Base-by-base conservation (phyloP, 2,329 filamentous ascomycete genomes). In the Calonectria honghensis region DNA sequence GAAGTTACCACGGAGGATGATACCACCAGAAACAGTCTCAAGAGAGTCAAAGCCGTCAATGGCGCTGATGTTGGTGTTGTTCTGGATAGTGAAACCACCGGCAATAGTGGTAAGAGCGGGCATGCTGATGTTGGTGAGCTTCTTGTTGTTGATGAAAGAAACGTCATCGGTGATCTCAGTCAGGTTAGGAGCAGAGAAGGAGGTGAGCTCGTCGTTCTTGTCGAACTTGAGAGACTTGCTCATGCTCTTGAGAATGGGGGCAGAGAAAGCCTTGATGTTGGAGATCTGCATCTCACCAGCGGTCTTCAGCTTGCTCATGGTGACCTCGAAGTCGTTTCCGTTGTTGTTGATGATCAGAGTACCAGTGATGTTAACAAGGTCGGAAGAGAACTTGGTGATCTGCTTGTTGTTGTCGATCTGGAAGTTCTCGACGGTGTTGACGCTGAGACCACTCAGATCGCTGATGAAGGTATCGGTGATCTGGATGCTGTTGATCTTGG, bases 331-430 rank as follows among this genome's bases (percentile, higher is more conserved):
- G 78, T 92, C 89, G 78, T 91, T 87, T 83, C 94, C 93, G 89
- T 99, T 99, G 89, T 93, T 93, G 81, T 93, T 91, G 83, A 99
- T 92, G 82, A 90, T 92, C 68, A 98, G 88, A 61, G 89, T 85
- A 72, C 91, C 89, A 78, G 90, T 94, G 81, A 98, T 91, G 87
- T 94, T 96, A 85, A 90, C 90, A 73, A 98, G 90, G 84, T 94
- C 91, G 85, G 96, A 94, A 83, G 91, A 91, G 88, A 97, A 94
- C 75, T 89, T 89, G 83, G 91, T 91, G 80, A 99, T 90, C 83
- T 94, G 93, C 76, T 88, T 88, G 92, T 98, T 98, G 93, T 98
- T 98, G 91, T 95, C 94, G 86, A 99, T 94, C 85, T 94, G 89
- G 84, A 99, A 91, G 79, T 88, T 89, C 72, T 91, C 90, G 70